A percentile compares a stretch with the other conserved stretches of the same genome.
These are phyloP conservation scores for Hymenoscyphus occultus DNA, from an alignment of 2,329 filamentous ascomycete genomes.

Conservation along the genomic window DNA sequence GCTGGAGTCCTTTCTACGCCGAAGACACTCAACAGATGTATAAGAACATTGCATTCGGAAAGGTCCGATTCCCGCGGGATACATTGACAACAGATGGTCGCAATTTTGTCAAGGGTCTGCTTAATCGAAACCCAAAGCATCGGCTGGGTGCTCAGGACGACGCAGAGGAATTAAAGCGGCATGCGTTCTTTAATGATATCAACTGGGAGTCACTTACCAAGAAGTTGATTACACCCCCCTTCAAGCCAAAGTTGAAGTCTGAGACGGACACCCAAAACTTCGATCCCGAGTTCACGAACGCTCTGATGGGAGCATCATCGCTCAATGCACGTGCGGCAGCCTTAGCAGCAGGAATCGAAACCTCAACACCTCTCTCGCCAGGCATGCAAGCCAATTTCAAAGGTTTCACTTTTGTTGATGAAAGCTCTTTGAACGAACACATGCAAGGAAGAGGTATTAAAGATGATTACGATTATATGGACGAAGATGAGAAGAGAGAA, in stretches of 20 bases:
- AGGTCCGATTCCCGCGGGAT: constrained; percentile 93
- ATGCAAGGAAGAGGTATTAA: constrained; percentile 53
- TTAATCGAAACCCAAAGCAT: constrained; percentile 96
- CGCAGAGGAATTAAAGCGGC: constrained; percentile 88
- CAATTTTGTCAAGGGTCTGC: constrained; percentile 95
- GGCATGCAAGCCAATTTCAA: constrained; percentile 98
- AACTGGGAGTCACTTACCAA: constrained; percentile 86
- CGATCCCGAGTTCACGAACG: constrained; percentile 96
- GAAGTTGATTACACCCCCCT: constrained; percentile 92
- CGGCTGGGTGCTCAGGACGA: constrained; percentile 87
- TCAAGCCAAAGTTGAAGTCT: constrained; percentile 95
- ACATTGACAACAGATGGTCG: constrained; percentile 91
- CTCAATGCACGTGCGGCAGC: constrained; percentile 89
- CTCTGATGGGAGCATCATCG: constrained; percentile 79
- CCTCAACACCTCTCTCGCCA: constrained; percentile 88
- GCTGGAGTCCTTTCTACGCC: constrained; percentile 98
- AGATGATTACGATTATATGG: constrained; percentile 59
- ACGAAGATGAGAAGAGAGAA: constrained; percentile 53
- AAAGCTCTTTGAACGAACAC: constrained; percentile 88
- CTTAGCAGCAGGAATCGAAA: constrained; percentile 78
- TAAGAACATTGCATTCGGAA: constrained; percentile 99
- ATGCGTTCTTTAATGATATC: constrained; percentile 91
- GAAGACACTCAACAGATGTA: constrained; percentile 99
- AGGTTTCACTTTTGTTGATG: constrained; percentile 98
- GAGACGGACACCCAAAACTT: constrained; percentile 98